Base-by-base conservation (phyloP, 305 asterid genomes). In the Fraxinus velutina region DNA sequence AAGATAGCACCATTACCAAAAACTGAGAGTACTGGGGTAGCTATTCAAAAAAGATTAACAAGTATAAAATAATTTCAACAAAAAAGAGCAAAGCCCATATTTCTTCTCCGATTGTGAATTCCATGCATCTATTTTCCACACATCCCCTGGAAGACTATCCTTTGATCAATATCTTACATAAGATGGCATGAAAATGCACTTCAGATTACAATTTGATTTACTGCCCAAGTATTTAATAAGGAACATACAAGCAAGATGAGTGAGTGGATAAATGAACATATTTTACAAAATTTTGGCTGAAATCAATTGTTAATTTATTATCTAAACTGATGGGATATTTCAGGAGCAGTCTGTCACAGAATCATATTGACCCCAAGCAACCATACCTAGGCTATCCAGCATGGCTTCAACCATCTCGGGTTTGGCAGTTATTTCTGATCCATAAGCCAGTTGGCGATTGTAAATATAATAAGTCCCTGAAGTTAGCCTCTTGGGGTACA, bases 331-430 rank as follows among this genome's bases (percentile, higher is more conserved):
- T 71, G 32, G 17, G 17, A 10, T 42, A 76, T 21, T 52, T 70
- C 73, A 44, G 24, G 71, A 74, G 71, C 73, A 17, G 60, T 47
- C 44, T 71, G 34, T 79, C 39, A 60, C 39, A 79, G 76, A 76
- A 76, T 39, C 79, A 47, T 47, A 73, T 55, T 33, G 50, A 77
- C 19, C 80, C 77, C 76, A 57, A 78, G 68, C 34, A 70, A 62
- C 62, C 90, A 81, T 79, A 91, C 99, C 98, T 88, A 96, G 85
- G 88, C 90, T 91, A 81, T 90, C 95, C 85, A 96, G 90, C 98
- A 96, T 96, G 87, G 92, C 97, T 70, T 87, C 89, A 75, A 94
- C 94, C 64, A 95, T 93, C 84, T 91, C 94, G 47, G 97, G 93
- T 86, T 89, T 86, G 57, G 94, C 92, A 84, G 90, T 81, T 84